Percentiles rank a stretch among this genome's conserved stretches.
phyloP scores from a whole-genome alignment of 202 grass and related monocot species.

The Cymbopogon flexuosus region DNA sequence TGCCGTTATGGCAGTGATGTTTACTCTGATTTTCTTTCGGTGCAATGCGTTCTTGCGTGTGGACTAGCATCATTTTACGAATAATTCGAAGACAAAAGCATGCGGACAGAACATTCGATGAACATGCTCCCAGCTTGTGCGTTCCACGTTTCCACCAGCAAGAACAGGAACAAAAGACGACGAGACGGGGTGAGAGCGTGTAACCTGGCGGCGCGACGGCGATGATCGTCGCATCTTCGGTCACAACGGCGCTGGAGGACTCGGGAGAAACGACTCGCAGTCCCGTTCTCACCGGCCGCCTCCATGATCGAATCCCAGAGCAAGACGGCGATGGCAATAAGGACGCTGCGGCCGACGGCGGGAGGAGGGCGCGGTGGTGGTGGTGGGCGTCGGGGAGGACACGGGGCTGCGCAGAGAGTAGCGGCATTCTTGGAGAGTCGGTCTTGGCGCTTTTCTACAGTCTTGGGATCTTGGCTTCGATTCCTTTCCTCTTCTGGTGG shows the following conservation, averaged over 20 bases:
- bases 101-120: not conserved
- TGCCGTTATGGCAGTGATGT: not conserved
- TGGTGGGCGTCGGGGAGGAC: slow-evolving; percentile 4
- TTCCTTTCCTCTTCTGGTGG: not conserved
- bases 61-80: not conserved
- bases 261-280: slow-evolving; percentile 16
- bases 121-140: not conserved
- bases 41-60: not conserved
- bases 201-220: slow-evolving; percentile 23
- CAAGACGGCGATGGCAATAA: not conserved
- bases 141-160: not conserved
- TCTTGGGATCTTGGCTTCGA: not conserved
- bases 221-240: not conserved
- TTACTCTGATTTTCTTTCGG: not conserved
- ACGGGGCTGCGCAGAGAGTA: slow-evolving; percentile 35
- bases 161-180: no score
- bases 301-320: not conserved
- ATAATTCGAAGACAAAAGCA: not conserved
- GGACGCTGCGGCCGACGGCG: not conserved
- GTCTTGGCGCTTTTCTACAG: not conserved
- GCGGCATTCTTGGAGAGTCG: slow-evolving; percentile 29
- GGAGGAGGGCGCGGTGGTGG: not conserved
- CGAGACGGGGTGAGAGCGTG: not conserved
- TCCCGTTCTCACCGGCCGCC: not conserved
- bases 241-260: not conserved